Base-by-base conservation (phyloP, 2,329 filamentous ascomycete genomes). In the Penicillium capsulatum region DNA sequence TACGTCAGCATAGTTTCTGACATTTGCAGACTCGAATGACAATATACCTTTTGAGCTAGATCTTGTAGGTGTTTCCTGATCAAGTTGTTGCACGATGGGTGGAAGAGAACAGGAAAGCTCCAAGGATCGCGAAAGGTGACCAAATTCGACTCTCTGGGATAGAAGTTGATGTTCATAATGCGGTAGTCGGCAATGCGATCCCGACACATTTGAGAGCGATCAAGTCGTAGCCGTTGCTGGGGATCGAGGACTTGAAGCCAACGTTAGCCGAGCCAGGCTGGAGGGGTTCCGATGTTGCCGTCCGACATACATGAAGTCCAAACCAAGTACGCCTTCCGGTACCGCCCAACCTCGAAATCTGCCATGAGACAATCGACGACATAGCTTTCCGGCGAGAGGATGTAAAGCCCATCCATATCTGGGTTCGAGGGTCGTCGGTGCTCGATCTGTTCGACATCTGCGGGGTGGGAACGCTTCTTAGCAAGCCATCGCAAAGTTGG, bases 291-390 rank as follows among this genome's bases (percentile, higher is more conserved):
- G 35, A 34, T 16, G 34, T 15, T 30, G 32, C 37, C 34, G 54
- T n/a, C 43, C 45, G 42, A 63, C 72, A 64, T 55, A 80, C 78
- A 68, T 47, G 77, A 78, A 7, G 85, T 94, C 91, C 92, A 98
- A 47, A 97, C 79, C 44, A 98, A 66, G 66, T 82, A 91, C 35
- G 80, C 76, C 57, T 77, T 84, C 51, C 81, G 77, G 68, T 98
- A 98, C 61, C 87, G 81, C 52, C 80, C 78, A 55, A 83, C 80
- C 59, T 94, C 87, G 47, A 97, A 84, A 64, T 98, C 92, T 58
- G 90, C 88, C 69, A 97, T 81, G 32, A 98, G 74, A 62, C 90
- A 96, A 58, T 97, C 91, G 57, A 97, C 84, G 48, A 95, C 87
- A 63, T 95, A 86, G 5, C 87, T 75, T 56, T 86, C 79, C 7